Evolutionary conservation across 192 early-diverging fungal genomes (phyloP).

Genomic region (Spizellomyces punctatus): DNA sequence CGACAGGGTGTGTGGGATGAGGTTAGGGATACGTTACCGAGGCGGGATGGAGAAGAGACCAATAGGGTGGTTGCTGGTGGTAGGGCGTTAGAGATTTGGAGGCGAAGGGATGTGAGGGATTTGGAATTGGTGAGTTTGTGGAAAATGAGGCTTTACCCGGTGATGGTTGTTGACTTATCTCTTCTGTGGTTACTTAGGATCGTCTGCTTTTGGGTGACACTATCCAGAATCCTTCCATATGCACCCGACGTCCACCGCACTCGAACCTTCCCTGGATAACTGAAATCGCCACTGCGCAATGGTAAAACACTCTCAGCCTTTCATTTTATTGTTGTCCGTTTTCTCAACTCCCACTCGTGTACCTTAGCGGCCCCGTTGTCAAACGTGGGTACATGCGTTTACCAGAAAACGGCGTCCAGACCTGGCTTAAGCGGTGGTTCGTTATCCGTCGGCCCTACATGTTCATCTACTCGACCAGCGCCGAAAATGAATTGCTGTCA

Average conservation of each 20-base stretch:
- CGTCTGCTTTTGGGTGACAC: too few species aligned
- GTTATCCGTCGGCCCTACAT: constrained; percentile 80
- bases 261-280: too few species aligned
- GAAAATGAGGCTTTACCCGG: too few species aligned
- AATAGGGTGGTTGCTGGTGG: constrained; percentile 12
- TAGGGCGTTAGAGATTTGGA: constrained; percentile 41
- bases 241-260: too few species aligned
- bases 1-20: constrained; percentile 27
- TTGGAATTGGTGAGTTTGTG: constrained; percentile 7
- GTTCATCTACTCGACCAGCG: constrained; percentile 69
- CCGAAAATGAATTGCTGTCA: constrained; percentile 67
- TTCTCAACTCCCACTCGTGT: too few species aligned
- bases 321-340: too few species aligned
- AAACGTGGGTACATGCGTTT: constrained; percentile 19
- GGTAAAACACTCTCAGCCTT: too few species aligned
- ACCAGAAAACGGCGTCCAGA: constrained; percentile 43
- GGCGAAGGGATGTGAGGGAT: not conserved
- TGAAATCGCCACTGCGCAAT: too few species aligned
- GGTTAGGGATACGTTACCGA: not conserved
- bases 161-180: too few species aligned
- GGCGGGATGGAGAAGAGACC: constrained; percentile 5
- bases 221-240: too few species aligned
- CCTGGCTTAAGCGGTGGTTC: constrained; percentile 79
- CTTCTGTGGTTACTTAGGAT: too few species aligned
- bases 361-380: not conserved